Conservation (phyloP, 768 basidiomycete genomes). For the Obba rivulosa region DNA sequence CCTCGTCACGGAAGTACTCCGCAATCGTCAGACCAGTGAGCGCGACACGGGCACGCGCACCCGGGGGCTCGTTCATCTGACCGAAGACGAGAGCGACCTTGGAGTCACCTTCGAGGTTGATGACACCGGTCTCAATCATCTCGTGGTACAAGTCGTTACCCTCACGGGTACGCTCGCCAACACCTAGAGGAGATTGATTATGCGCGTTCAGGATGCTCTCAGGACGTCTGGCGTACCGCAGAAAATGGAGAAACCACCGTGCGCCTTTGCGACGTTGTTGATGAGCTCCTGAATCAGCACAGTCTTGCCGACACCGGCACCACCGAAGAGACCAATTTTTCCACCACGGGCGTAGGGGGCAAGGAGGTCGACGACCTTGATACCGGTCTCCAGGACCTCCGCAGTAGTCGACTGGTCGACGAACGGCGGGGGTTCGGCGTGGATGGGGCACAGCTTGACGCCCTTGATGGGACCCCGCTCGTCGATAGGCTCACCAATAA, state of each 20-base stretch:
- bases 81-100: slow-evolving; percentile 99
- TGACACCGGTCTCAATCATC: slow-evolving; percentile 99
- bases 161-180: slow-evolving; percentile 99
- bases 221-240: slow-evolving; percentile 53
- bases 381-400: slow-evolving; percentile 98
- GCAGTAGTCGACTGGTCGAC: slow-evolving; percentile 99
- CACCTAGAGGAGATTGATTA: slow-evolving; percentile 44
- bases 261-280: slow-evolving; percentile 99
- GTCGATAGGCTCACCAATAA: slow-evolving; percentile 99
- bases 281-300: slow-evolving; percentile 99
- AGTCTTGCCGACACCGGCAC: slow-evolving; percentile 99
- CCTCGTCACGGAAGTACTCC: slow-evolving; percentile 99
- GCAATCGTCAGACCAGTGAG: slow-evolving; percentile 99
- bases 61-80: slow-evolving; percentile 99
- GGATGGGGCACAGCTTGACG: slow-evolving; percentile 87
- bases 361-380: slow-evolving; percentile 99
- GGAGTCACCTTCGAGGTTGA: slow-evolving; percentile 99
- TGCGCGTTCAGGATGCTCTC: neutral
- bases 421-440: slow-evolving; percentile 95
- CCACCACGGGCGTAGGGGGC: slow-evolving; percentile 99
- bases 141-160: slow-evolving; percentile 99
- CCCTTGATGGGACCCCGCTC: slow-evolving; percentile 99
- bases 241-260: slow-evolving; percentile 99
- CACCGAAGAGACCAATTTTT: slow-evolving; percentile 99
- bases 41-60: slow-evolving; percentile 99